phyloP scores from a whole-genome alignment of 805 yeast species.

The Yamadazyma nakazawae region DNA sequence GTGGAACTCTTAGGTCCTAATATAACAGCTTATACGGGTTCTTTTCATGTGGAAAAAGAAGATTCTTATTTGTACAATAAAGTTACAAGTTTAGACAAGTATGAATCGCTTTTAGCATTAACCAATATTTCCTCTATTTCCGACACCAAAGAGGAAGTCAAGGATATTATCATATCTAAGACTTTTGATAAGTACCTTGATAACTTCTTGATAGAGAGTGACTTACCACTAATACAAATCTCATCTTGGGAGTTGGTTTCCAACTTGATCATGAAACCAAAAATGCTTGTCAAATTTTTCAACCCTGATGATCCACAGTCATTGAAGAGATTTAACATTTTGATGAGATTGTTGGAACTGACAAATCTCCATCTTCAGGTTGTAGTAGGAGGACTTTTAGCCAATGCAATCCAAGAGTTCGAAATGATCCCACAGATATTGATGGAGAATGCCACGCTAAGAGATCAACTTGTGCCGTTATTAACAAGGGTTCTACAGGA shows the following conservation, averaged over 20 bases:
- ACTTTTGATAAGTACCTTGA: constrained; percentile 44
- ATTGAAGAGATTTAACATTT: constrained; percentile 25
- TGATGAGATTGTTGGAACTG: constrained; percentile 34
- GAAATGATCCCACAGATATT: constrained; percentile 32
- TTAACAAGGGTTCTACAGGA: constrained; percentile 20
- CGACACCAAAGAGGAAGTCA: constrained; percentile 30
- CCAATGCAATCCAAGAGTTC: constrained; percentile 38
- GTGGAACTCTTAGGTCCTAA: constrained; percentile 43
- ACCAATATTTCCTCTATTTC: constrained; percentile 60
- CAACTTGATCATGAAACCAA: constrained; percentile 48
- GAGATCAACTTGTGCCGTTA: constrained; percentile 17
- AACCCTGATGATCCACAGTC: constrained; percentile 40
- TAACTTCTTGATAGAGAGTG: constrained; percentile 37
- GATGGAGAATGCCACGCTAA: constrained; percentile 14
- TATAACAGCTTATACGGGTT: constrained; percentile 19
- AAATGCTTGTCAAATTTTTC: constrained; percentile 53
- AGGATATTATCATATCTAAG: constrained; percentile 41
- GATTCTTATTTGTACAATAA: constrained; percentile 26
- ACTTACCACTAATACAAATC: constrained; percentile 46
- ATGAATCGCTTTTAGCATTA: constrained; percentile 59
- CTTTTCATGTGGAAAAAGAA: not conserved
- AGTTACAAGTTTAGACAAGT: constrained; percentile 40
- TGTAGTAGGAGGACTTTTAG: constrained; percentile 35
- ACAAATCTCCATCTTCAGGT: constrained; percentile 26
- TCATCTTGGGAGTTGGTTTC: constrained; percentile 63